phyloP scores from a whole-genome alignment of 441 rosid genomes.

The Mallotus repandus region DNA sequence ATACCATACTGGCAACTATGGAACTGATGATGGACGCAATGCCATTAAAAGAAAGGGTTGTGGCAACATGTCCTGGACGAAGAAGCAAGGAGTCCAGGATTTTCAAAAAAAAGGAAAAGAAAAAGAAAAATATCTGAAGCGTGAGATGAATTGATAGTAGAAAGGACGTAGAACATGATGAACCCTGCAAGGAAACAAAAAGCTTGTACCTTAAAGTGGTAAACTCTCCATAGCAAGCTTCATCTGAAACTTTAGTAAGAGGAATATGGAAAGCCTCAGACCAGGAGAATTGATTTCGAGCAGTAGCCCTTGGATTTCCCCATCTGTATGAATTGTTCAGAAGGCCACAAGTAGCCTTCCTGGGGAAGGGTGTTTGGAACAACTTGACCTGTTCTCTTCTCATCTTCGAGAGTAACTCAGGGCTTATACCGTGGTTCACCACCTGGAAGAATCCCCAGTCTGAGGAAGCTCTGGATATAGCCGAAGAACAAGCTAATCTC shows the following conservation, averaged over 20 bases:
- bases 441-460: conserved; percentile 80
- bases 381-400: conserved; percentile 47
- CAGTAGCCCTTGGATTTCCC: conserved; percentile 55
- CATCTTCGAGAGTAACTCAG: conserved; percentile 41
- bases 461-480: conserved; percentile 47
- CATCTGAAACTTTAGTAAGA: conserved; percentile 44
- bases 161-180: too few relatives aligned
- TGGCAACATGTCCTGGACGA: too few relatives aligned
- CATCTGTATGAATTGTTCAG: conserved; percentile 58
- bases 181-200: too few relatives aligned
- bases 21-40: too few relatives aligned
- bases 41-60: too few relatives aligned
- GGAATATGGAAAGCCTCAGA: conserved; percentile 71
- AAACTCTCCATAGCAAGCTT: conserved; percentile 45
- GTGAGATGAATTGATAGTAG: too few relatives aligned
- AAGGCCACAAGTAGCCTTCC: conserved; percentile 39
- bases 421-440: conserved; percentile 56
- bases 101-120: too few relatives aligned
- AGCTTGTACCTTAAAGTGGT: conserved; percentile 40
- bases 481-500: conserved; percentile 32
- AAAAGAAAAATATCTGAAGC: too few relatives aligned
- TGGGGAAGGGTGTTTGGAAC: conserved; percentile 45
- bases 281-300: conserved; percentile 57
- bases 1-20: too few relatives aligned
- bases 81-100: too few relatives aligned